phyloP scores from a whole-genome alignment of 768 basidiomycete species.

The Tulasnella calospora region DNA sequence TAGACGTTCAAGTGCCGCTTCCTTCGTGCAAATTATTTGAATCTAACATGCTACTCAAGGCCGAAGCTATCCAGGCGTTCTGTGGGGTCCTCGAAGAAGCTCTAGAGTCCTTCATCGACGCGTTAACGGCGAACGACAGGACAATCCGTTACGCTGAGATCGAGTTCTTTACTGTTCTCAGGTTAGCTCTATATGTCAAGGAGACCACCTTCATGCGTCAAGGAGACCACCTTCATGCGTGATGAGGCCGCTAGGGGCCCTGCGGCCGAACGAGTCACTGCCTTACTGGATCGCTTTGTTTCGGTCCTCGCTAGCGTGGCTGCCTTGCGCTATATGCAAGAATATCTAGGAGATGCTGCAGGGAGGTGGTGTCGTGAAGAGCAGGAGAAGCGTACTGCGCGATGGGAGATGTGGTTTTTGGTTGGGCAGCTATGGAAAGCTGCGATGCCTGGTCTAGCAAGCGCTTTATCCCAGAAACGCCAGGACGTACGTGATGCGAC shows the following conservation, averaged over 20 bases:
- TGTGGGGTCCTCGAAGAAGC: not conserved
- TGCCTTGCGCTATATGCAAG: not conserved
- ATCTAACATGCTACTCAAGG: not conserved
- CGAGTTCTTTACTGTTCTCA: not conserved
- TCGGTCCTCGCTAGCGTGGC: not conserved
- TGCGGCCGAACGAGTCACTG: not conserved
- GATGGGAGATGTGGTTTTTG: no score
- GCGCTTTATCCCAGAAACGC: no score
- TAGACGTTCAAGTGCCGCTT: not conserved
- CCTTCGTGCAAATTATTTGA: not conserved
- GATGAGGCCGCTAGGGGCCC: no score
- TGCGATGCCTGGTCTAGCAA: no score
- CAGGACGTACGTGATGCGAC: no score
- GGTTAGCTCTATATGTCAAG: not conserved
- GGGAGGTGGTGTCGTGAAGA: not conserved
- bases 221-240: not conserved
- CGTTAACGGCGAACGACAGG: not conserved
- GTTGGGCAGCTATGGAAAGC: no score
- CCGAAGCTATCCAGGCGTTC: not conserved
- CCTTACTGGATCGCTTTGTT: not conserved
- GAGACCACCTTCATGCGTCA: no score
- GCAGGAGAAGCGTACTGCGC: no score
- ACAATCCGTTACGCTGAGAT: not conserved
- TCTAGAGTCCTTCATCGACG: not conserved
- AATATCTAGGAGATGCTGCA: not conserved